A percentile compares a stretch with the other conserved stretches of the same genome.
These are phyloP conservation scores for Tetracentron sinense DNA, from an alignment of 164 flowering plant species.

Conservation along the genomic window DNA sequence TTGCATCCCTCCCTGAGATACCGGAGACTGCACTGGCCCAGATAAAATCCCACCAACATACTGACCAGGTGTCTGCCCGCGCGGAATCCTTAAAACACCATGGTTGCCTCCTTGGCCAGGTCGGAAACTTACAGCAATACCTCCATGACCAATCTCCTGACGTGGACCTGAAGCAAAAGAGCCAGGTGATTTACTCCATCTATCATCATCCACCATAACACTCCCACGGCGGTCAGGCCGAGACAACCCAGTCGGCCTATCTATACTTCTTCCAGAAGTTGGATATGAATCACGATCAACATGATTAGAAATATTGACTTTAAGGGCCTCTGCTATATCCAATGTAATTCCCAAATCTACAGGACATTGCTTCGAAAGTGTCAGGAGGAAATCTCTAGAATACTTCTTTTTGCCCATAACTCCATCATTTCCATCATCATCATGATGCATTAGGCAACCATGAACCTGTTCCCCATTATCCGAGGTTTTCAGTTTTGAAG, in stretches of 20 bases:
- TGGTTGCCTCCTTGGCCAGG: slow-evolving; percentile 67
- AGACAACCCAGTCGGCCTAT: slow-evolving; percentile 46
- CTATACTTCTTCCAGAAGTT: slow-evolving; percentile 55
- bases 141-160: slow-evolving; percentile 39
- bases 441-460: slow-evolving; percentile 12
- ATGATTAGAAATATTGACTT: slow-evolving; percentile 29
- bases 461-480: slow-evolving; percentile 23
- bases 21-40: too few species aligned
- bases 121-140: slow-evolving; percentile 41
- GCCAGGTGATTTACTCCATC: slow-evolving; percentile 65
- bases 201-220: slow-evolving; percentile 59
- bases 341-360: slow-evolving; percentile 43
- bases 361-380: slow-evolving; percentile 60
- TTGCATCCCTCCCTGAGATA: too few species aligned
- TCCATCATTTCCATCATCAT: slow-evolving; percentile 32
- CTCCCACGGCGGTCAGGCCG: slow-evolving; percentile 64
- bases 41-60: too few species aligned
- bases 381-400: slow-evolving; percentile 81
- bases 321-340: slow-evolving; percentile 47
- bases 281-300: slow-evolving; percentile 52
- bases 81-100: slow-evolving; percentile 70
- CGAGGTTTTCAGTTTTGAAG: too few species aligned
- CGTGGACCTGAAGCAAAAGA: slow-evolving; percentile 37
- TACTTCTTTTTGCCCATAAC: slow-evolving; percentile 49
- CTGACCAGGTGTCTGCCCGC: slow-evolving; percentile 47